Conservation (phyloP, 208 protist genomes). For the Trypanosoma grayi region DNA sequence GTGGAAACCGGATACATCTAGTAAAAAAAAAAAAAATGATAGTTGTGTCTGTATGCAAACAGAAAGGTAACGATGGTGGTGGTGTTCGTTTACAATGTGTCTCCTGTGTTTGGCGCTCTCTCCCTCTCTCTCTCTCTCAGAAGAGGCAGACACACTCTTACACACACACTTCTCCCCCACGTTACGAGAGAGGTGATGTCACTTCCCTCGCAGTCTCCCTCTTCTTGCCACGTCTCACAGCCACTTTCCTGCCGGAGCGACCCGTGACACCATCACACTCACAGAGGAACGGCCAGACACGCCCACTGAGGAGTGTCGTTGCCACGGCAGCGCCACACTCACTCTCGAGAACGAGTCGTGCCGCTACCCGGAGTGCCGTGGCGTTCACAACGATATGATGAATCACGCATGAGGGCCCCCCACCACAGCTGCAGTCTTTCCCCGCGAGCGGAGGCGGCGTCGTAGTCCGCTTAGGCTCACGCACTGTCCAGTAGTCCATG, state of each 20-base stretch:
- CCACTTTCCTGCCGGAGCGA: not conserved
- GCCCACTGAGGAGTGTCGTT: constrained; percentile 33
- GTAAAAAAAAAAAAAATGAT: too few species aligned
- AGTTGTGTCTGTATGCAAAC: too few species aligned
- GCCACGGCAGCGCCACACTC: constrained; percentile 8
- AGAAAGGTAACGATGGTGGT: too few species aligned
- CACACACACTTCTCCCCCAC: too few species aligned
- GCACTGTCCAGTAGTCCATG: constrained; percentile 52
- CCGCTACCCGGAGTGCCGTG: constrained; percentile 38
- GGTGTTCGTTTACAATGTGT: too few species aligned
- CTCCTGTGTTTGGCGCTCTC: too few species aligned
- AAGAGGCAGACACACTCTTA: too few species aligned
- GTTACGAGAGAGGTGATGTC: too few species aligned
- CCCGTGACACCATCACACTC: not conserved
- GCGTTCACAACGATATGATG: constrained; percentile 34
- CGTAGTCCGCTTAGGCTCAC: constrained; percentile 4
- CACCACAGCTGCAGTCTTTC: constrained; percentile 8
- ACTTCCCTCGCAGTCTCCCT: constrained; percentile 13
- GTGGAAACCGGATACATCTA: too few species aligned
- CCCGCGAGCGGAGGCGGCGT: not conserved
- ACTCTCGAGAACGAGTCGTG: constrained; percentile 37
- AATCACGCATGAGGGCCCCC: constrained; percentile 8
- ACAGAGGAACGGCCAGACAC: constrained; percentile 43
- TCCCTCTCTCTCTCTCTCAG: not conserved
- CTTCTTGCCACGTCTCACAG: not conserved